Evolutionary conservation across 305 asterid genomes (phyloP), one percentile per base, ranked within the genome.

Genomic region (Stenogyne calaminthoides): DNA sequence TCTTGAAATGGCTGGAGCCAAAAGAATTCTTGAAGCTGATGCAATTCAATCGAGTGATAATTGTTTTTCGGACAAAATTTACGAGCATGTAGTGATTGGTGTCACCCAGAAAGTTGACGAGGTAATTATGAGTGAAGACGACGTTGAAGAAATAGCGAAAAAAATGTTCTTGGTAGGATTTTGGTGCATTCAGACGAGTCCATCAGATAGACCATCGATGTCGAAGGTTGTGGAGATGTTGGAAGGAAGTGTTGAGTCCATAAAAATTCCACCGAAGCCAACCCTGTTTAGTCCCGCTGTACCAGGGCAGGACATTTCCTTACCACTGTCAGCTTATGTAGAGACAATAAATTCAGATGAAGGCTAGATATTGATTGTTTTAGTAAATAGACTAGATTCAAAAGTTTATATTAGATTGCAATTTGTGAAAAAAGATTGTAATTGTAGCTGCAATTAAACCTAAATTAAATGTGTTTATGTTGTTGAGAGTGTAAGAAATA

Each of bases 1-100:
- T 84, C 83, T 87, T 60, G 85, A 85, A 78, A 85, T 82, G 82
- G 89, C 77, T 18, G 91, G 88, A 15, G 80, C 69, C 14, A 82
- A 70, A 39, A 81, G 76, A 29, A 49, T 76, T 19, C 70, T 16
- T 9, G 78, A 65, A 34, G 51, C 42, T 11, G 54, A 36, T 4
- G 25, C 37, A 25, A 0, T 15, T 18, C 72, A 72, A 49, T 76
- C 73, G 9, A 86, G 87, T 62, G 88, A 84, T n/a, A 74, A 61
- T 4, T 88, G 77, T 57, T 86, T 88, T 25, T 88, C 91, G 0
- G 55, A 82, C 25, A 79, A 80, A 84, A 76, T 85, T 12, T 86
- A 86, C 14, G 82, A 86, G 65, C 81, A 78, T 10, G 49, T 67
- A 2, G 71, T 78, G 36, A 18, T 52, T 25, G 67, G 69, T 6